Evolutionary conservation across 2,329 filamentous ascomycete species (phyloP).

Genomic region (Apiospora kogelbergensis): DNA sequence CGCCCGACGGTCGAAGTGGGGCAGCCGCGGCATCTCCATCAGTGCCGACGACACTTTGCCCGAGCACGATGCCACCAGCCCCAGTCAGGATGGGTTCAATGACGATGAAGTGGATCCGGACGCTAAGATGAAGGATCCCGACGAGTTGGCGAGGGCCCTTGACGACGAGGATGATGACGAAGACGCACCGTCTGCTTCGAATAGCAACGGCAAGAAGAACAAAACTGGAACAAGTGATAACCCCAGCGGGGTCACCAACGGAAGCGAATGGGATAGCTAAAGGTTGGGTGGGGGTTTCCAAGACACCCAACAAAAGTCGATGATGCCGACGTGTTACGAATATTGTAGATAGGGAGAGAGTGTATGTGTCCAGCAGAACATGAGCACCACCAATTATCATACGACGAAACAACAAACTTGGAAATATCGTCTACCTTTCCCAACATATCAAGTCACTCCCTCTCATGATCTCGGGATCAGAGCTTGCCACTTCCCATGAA

Average conservation of each 20-base stretch:
- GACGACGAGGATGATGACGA: constrained; percentile 58
- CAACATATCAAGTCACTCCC: neutral
- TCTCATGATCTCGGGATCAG: neutral
- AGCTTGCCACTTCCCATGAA: neutral
- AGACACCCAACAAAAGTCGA: neutral
- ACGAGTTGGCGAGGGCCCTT: constrained; percentile 61
- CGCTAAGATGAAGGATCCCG: constrained; percentile 66
- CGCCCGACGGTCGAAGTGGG: constrained; percentile 56
- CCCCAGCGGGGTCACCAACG: constrained; percentile 12
- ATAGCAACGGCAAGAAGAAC: neutral
- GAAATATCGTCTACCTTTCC: neutral
- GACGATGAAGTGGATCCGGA: constrained; percentile 54
- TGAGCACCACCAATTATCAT: neutral
- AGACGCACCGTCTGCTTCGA: constrained; percentile 9
- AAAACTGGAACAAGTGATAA: neutral
- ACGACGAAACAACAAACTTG: neutral
- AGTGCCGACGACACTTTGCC: constrained; percentile 62
- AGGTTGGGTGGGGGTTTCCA: neutral
- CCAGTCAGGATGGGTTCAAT: constrained; percentile 45
- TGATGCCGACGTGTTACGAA: constrained; percentile 1
- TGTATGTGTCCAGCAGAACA: neutral
- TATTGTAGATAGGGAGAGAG: neutral
- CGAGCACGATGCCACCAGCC: constrained; percentile 41
- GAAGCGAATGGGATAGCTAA: constrained; percentile 14
- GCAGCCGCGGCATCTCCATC: constrained; percentile 63